Conservation (phyloP, 2,329 filamentous ascomycete genomes). For the Pseudogymnoascus sp. region DNA sequence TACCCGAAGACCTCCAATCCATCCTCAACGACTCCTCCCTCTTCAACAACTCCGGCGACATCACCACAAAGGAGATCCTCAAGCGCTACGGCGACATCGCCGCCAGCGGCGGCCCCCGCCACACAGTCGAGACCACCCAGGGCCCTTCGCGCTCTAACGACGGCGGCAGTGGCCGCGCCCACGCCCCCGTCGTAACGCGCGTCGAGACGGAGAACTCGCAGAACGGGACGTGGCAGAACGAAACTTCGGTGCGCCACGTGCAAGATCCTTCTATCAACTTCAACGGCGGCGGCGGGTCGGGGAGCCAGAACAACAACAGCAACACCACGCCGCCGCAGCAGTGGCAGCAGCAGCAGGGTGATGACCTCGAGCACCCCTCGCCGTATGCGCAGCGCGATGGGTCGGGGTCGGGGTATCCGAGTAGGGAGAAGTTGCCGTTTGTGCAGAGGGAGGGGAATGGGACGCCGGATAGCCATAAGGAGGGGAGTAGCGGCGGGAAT, state of each 20-base stretch:
- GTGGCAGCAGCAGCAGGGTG: conserved; percentile 29
- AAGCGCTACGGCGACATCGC: conserved; percentile 81
- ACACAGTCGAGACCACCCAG: conserved; percentile 51
- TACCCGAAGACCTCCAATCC: conserved; percentile 83
- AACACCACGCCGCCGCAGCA: conserved; percentile 40
- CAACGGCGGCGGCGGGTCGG: conserved; percentile 21
- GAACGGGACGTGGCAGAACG: conserved; percentile 64
- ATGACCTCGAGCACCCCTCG: conserved; percentile 21
- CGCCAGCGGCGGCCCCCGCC: conserved; percentile 39
- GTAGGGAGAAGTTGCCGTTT: not conserved
- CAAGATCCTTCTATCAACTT: conserved; percentile 45
- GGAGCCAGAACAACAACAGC: conserved; percentile 24
- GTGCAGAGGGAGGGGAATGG: conserved; percentile 14
- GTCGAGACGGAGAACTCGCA: conserved; percentile 83
- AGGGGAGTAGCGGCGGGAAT: conserved; percentile 14
- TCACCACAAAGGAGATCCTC: conserved; percentile 94
- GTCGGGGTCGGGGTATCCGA: not conserved
- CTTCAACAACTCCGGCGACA: conserved; percentile 73
- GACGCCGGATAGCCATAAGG: conserved; percentile 26
- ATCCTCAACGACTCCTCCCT: conserved; percentile 76
- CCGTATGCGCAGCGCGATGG: conserved; percentile 19
- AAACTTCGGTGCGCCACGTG: conserved; percentile 74
- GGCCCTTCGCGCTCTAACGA: conserved; percentile 45
- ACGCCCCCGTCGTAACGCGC: conserved; percentile 48
- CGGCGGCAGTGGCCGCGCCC: conserved; percentile 34